Conservation (phyloP, 208 protist species). For the Tritrichomonas musculus region DNA sequence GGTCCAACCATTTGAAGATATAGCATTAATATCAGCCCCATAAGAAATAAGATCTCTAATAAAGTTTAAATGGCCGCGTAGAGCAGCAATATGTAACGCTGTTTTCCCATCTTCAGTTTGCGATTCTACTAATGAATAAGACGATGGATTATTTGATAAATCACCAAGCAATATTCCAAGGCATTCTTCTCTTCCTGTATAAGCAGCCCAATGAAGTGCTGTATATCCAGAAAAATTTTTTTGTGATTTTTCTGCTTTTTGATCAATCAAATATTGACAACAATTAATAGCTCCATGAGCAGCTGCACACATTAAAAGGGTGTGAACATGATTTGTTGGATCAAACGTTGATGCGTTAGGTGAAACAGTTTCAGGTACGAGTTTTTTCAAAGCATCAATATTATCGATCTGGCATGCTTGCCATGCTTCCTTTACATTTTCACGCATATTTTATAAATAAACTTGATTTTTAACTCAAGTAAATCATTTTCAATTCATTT, state of each 20-base stretch:
- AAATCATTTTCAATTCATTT: no score
- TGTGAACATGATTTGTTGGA: constrained; percentile 6
- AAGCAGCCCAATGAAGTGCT: constrained; percentile 29
- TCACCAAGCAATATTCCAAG: background rate
- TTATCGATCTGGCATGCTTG: background rate
- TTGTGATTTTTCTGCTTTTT: background rate
- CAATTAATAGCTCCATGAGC: background rate
- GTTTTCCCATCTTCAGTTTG: no score
- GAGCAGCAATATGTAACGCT: background rate
- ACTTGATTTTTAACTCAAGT: no score
- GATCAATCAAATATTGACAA: background rate
- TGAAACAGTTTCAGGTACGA: background rate
- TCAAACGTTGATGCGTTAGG: background rate
- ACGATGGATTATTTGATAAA: no score
- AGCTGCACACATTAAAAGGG: background rate
- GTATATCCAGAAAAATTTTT: constrained; percentile 31
- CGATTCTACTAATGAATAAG: no score
- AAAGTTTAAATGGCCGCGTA: background rate
- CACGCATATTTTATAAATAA: background rate
- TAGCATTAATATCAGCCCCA: background rate
- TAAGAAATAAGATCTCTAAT: background rate
- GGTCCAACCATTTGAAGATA: background rate
- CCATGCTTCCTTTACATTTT: background rate
- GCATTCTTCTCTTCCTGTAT: constrained; percentile 11
- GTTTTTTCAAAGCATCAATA: background rate